Evolutionary conservation across 2,329 filamentous ascomycete genomes (phyloP).

Genomic region (Gaeumannomyces tritici): DNA sequence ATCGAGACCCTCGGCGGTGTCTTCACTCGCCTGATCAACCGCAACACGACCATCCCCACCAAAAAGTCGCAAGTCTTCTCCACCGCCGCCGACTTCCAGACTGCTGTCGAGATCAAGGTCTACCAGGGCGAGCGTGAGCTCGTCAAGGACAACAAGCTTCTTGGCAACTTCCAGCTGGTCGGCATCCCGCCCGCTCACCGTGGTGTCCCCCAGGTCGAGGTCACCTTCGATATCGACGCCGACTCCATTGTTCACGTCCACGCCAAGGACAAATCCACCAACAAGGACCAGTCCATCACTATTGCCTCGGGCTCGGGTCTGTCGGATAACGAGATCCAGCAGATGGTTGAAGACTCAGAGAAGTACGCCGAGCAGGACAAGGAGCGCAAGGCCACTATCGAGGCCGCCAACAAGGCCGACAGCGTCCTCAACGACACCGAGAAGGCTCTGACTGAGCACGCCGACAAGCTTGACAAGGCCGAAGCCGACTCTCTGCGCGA

Average conservation of each 20-base stretch:
- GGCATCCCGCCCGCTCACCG: slow-evolving; percentile 94
- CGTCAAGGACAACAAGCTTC: slow-evolving; percentile 94
- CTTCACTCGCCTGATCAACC: slow-evolving; percentile 96
- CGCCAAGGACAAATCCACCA: slow-evolving; percentile 98
- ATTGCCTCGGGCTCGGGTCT: slow-evolving; percentile 97
- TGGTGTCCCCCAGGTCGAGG: slow-evolving; percentile 92
- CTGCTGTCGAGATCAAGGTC: slow-evolving; percentile 98
- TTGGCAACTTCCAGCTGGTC: slow-evolving; percentile 98
- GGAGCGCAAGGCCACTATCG: slow-evolving; percentile 91
- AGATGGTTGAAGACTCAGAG: slow-evolving; percentile 97
- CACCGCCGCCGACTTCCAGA: slow-evolving; percentile 96
- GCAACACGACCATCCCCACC: slow-evolving; percentile 97
- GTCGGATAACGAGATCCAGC: slow-evolving; percentile 87
- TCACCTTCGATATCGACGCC: slow-evolving; percentile 97
- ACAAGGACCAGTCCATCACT: slow-evolving; percentile 99
- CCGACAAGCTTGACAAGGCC: slow-evolving; percentile 92
- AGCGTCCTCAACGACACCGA: slow-evolving; percentile 95
- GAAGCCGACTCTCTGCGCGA: slow-evolving; percentile 89
- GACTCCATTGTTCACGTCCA: slow-evolving; percentile 97
- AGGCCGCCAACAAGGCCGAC: slow-evolving; percentile 95
- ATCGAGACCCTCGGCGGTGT: slow-evolving; percentile 98
- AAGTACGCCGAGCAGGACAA: slow-evolving; percentile 92
- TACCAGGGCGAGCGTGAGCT: slow-evolving; percentile 99
- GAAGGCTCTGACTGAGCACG: slow-evolving; percentile 94
- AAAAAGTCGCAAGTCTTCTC: slow-evolving; percentile 99